Evolutionary conservation across 208 protist species (phyloP).

Genomic region (Novymonas esmeraldas): DNA sequence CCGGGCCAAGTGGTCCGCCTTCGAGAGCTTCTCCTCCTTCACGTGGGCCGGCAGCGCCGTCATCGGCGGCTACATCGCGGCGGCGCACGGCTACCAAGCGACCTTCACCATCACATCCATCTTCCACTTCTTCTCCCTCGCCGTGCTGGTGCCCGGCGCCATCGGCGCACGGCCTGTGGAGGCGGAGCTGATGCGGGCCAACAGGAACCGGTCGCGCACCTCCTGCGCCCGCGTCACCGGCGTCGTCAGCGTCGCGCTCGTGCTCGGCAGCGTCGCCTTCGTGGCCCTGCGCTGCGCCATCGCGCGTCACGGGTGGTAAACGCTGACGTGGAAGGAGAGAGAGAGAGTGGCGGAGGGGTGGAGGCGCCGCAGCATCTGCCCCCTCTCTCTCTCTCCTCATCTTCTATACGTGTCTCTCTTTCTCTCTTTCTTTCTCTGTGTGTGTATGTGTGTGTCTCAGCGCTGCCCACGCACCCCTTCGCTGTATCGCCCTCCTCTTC

Average conservation of each 20-base stretch:
- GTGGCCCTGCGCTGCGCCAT: conserved; percentile 13
- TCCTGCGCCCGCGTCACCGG: conserved; percentile 12
- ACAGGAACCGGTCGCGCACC: conserved; percentile 1
- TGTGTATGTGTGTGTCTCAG: neutral
- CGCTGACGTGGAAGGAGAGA: neutral
- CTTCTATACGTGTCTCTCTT: neutral
- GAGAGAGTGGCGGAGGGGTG: neutral
- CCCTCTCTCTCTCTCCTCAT: neutral
- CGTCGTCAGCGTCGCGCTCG: conserved; percentile 8
- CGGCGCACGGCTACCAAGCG: conserved; percentile 42
- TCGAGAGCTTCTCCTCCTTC: conserved; percentile 66
- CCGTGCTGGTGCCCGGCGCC: conserved; percentile 40
- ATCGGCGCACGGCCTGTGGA: conserved; percentile 36
- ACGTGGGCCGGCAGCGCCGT: conserved; percentile 72
- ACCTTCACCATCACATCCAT: conserved; percentile 59
- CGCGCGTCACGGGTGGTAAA: conserved; percentile 6
- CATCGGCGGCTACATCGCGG: conserved; percentile 51
- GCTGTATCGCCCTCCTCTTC: too few species aligned
- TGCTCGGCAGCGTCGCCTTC: conserved; percentile 6
- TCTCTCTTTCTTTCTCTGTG: neutral
- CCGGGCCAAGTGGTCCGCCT: conserved; percentile 63
- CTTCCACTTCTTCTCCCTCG: conserved; percentile 44
- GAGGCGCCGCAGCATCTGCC: neutral
- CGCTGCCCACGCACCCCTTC: too few species aligned
- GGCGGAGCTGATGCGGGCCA: conserved; percentile 23